Evolutionary conservation across 2,329 filamentous ascomycete genomes (phyloP).

Genomic region (Neurospora sp.): DNA sequence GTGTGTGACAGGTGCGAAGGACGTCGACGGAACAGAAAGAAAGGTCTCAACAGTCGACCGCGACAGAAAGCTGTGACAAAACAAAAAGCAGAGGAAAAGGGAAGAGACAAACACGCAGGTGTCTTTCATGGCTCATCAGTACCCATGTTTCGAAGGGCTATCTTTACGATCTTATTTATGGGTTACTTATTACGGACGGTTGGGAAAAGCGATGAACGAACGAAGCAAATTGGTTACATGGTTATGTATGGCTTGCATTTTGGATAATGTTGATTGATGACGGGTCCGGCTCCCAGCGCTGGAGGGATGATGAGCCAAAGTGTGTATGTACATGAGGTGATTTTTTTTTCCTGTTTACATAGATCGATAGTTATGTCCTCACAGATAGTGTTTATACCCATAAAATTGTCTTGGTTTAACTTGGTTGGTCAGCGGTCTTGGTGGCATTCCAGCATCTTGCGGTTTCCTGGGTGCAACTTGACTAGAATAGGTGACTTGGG

Average conservation of each 20-base stretch:
- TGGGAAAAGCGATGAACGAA: background rate
- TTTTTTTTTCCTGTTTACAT: background rate
- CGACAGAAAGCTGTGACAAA: background rate
- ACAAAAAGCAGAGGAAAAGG: background rate
- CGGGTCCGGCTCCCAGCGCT: background rate
- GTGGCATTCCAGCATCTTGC: no score
- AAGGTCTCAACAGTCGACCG: background rate
- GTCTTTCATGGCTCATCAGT: background rate
- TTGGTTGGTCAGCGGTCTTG: background rate
- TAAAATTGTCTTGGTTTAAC: background rate
- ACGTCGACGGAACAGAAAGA: background rate
- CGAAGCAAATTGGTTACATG: background rate
- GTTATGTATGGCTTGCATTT: background rate
- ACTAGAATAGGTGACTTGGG: no score
- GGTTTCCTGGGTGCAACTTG: no score
- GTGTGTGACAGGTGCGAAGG: background rate
- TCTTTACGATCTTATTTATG: background rate
- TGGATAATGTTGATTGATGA: background rate
- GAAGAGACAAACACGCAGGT: background rate
- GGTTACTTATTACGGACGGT: background rate
- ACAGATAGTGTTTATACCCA: background rate
- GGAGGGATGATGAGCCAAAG: background rate
- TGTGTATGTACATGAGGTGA: background rate
- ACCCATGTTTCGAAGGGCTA: no score
- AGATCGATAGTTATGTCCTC: background rate